These are phyloP conservation scores for Carallia brachiata DNA, from an alignment of 345 rosid species.

Conservation along the genomic window DNA sequence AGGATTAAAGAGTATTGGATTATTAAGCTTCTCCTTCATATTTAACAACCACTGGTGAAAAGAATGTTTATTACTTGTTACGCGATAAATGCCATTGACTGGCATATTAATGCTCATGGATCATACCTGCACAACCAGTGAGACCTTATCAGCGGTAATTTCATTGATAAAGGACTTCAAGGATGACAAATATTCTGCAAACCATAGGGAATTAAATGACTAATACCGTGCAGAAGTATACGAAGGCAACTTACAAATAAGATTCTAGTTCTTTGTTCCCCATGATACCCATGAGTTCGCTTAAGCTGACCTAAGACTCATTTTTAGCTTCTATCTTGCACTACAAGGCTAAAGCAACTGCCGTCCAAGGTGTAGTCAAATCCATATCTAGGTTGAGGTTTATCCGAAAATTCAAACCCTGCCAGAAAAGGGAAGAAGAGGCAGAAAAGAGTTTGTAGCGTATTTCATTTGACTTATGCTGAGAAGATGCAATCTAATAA, in stretches of 20 bases:
- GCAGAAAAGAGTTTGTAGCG: not conserved
- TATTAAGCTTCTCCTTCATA: conserved; percentile 71
- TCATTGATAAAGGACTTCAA: conserved; percentile 68
- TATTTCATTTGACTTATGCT: not conserved
- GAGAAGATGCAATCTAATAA: not conserved
- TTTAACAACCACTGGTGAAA: conserved; percentile 67
- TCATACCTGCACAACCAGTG: conserved; percentile 80
- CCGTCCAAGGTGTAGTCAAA: conserved; percentile 82
- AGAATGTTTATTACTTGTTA: conserved; percentile 30
- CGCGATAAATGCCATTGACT: not conserved
- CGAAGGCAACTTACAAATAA: not conserved
- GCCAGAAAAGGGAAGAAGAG: conserved; percentile 1
- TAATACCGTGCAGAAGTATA: conserved; percentile 57
- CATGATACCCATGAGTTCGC: no score
- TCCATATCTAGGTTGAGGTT: conserved; percentile 93
- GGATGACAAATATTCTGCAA: conserved; percentile 76
- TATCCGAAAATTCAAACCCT: conserved; percentile 97
- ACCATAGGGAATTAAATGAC: conserved; percentile 17
- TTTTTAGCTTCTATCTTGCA: not conserved
- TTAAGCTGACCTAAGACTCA: no score
- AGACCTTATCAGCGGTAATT: conserved; percentile 48
- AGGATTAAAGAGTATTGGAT: conserved; percentile 81
- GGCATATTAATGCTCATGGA: conserved; percentile 6
- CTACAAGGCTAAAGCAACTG: conserved; percentile 28
- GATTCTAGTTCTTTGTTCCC: not conserved